Evolutionary conservation across 2,329 filamentous ascomycete species (phyloP), one percentile per base, ranked within the genome.

Genomic region (Fusarium sp.): DNA sequence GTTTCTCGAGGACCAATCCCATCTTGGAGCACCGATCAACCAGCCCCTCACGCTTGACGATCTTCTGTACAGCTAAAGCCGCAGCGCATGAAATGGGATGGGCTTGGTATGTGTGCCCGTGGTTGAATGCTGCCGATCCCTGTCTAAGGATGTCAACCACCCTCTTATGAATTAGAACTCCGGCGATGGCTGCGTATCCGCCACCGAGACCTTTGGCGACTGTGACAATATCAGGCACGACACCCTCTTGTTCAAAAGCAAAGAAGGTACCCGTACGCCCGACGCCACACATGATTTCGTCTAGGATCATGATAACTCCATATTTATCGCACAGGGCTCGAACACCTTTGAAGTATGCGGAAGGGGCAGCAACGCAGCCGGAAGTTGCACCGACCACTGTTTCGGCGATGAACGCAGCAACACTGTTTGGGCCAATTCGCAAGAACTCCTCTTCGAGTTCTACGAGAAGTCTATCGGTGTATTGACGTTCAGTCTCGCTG

Each of bases 101-200:
- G 4, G 84, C 85, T 68, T 91, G 88, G 66, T 89, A 82, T 0
- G 89, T 91, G 43, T 90, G 87, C 0, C 88, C 88, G 60, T 90
- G 87, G 11, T 75, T 76, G 27, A 82, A 80, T 7, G 62, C 52
- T 0, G 76, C 77, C 3, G 50, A 79, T 72, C 80, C 78, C 1
- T 33, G 67, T 71, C 57, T 77, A 76, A 76, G 78, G 50, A 62
- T 79, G 46, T 85, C 77, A 10, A 86, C 79, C 3, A 92, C 80
- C 17, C 77, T 80, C 1, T 79, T 73, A n/a, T 82, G 82, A 4
- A 88, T 81, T 1, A 92, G 78, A 45, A 92, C 79, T 1, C 82
- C 89, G 2, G 89, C 87, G 8, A 91, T 81, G 0, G 88, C 84
- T 41, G 83, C 82, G 65, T 88, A 3, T 80, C 80, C 49, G 15